A percentile compares a stretch with the other conserved stretches of the same genome.
Evolutionary conservation across 176 grass and related monocot genomes (phyloP).

Genomic region (Oryza longistaminata): DNA sequence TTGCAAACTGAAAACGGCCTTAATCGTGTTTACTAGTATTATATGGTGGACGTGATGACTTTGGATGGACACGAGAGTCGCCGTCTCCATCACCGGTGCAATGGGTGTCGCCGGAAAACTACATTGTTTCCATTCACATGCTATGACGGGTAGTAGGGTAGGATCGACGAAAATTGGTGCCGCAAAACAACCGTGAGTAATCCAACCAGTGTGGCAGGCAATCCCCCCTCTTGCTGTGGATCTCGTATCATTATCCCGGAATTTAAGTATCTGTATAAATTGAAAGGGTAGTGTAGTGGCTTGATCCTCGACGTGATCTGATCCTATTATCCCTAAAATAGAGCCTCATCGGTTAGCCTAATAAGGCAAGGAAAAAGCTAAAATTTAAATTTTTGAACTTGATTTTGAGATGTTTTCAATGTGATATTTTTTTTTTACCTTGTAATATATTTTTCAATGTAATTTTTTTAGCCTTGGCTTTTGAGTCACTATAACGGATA

Average conservation of each 20-base stretch:
- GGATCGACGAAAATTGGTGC: neutral
- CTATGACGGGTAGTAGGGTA: neutral
- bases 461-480: too few relatives aligned
- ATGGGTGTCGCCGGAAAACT: neutral
- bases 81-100: conserved; percentile 20
- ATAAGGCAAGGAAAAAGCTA: too few relatives aligned
- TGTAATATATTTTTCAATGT: too few relatives aligned
- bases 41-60: conserved; percentile 23
- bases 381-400: too few relatives aligned
- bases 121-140: conserved; percentile 20
- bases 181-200: neutral
- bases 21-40: neutral
- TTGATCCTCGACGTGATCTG: neutral
- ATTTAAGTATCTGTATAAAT: neutral
- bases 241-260: neutral
- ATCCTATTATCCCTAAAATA: neutral
- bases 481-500: too few relatives aligned
- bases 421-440: too few relatives aligned
- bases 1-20: conserved; percentile 26
- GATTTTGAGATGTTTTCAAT: too few relatives aligned
- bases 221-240: neutral
- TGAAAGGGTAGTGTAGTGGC: neutral
- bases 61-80: neutral
- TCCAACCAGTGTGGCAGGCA: neutral
- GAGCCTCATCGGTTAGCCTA: too few relatives aligned